Base-by-base conservation (phyloP, 257 asterid genomes). In the Orobanche coerulescens region DNA sequence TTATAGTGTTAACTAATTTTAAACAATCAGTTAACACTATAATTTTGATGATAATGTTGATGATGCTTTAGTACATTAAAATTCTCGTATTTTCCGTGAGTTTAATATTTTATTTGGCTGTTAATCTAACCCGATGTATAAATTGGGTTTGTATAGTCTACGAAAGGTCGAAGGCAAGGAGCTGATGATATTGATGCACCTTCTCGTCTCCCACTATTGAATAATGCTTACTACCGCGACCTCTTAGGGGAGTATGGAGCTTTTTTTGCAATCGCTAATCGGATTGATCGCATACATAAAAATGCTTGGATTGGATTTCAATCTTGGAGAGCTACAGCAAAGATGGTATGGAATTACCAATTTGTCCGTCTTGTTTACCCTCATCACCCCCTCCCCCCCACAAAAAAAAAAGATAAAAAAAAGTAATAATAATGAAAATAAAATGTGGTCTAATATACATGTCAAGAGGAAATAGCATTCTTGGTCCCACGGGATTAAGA, bases 231-330 rank as follows among this genome's bases (percentile, higher is more conserved):
- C 62, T 93, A 84, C 72, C 82, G 97, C 65, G 94, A 85, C 34
- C 66, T 62, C 64, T 81, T 93, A 50, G 94, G 95, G 74, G 96
- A 93, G 37, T 79, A 74, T 74, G 96, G 97, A 63, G 97, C 94
- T 66, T 85, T 81, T 67, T 93, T 93, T 16, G 97, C 97, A 2
- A 82, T 93, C 61, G 97, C 97, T 28, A 84, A 93, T 61, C 77
- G 96, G 82, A 75, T 85, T 18, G 97, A 93, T 70, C 88, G 95
- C 53, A 68, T 87, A 60, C 99, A 93, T 72, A 90, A 82, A 76
- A 93, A 85, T 80, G 87, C 96, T 77, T 93, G 99, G 99, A 87
- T 93, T 66, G 97, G 99, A 24, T 93, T 93, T 68, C 99, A 89
- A 39, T 93, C 97, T 44, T 93, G 99, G 99, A 81, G 99, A 74